Evolutionary conservation across 352 stramenopile genomes (phyloP).

Genomic region (Phytophthora pini): DNA sequence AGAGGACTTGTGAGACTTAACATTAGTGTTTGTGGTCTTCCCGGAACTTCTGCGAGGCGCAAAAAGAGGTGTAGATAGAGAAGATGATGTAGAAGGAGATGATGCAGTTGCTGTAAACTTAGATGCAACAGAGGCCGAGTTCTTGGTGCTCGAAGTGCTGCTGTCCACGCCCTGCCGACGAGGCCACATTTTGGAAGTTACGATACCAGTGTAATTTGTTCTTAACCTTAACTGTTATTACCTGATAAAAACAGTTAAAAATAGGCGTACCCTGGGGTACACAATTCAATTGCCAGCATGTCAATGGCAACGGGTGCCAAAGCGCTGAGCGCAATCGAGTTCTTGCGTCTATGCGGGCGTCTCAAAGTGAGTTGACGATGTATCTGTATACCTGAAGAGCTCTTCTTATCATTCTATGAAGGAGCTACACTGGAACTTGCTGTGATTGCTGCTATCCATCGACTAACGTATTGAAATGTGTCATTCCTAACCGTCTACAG

Average conservation of each 20-base stretch:
- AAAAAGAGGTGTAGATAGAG: constrained; percentile 19
- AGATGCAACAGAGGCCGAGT: not conserved
- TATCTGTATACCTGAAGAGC: not conserved
- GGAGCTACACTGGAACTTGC: not conserved
- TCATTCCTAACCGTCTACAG: constrained; percentile 35
- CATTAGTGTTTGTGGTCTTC: constrained; percentile 13
- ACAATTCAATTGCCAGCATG: constrained; percentile 27
- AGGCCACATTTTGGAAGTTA: constrained; percentile 46
- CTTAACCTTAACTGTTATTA: no score
- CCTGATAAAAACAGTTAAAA: no score
- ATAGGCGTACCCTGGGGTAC: not conserved
- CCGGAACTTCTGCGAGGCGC: constrained; percentile 18
- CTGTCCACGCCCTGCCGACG: constrained; percentile 29
- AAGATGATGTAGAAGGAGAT: constrained; percentile 1
- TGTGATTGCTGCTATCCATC: not conserved
- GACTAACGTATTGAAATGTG: constrained; percentile 6
- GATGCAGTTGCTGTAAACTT: not conserved
- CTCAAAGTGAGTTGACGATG: constrained; percentile 61
- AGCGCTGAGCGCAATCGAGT: constrained; percentile 77
- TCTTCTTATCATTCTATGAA: constrained; percentile 4
- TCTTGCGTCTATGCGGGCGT: constrained; percentile 77
- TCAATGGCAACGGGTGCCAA: constrained; percentile 64
- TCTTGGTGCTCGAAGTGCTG: constrained; percentile 7
- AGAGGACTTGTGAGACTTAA: constrained; percentile 11
- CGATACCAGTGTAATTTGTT: constrained; percentile 8